These are phyloP conservation scores for Trichosporon inkin DNA, from an alignment of 1,284 basidiomycete genomes.

Conservation along the genomic window DNA sequence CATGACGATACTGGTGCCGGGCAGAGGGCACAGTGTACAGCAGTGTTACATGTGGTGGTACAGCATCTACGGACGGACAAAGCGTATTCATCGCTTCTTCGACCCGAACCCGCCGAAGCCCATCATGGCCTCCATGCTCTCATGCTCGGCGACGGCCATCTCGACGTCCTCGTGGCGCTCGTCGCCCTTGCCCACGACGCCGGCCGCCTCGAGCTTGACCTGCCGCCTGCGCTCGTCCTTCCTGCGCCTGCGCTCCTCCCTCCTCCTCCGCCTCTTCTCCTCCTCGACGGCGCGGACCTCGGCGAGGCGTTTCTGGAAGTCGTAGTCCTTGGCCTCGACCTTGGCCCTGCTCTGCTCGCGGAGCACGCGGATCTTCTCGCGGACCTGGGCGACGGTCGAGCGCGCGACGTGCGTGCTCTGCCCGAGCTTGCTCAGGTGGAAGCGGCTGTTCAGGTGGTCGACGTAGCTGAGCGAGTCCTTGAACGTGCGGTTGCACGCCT, in stretches of 20 bases:
- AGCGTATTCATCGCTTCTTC: constrained; percentile 12
- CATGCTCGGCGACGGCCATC: constrained; percentile 28
- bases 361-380: constrained; percentile 78
- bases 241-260: constrained; percentile 35
- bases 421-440: constrained; percentile 77
- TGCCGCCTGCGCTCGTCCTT: constrained; percentile 18
- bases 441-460: constrained; percentile 92
- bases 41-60: neutral
- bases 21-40: neutral
- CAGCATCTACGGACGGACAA: neutral
- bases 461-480: constrained; percentile 91
- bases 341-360: constrained; percentile 77
- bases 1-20: neutral
- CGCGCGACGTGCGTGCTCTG: constrained; percentile 88
- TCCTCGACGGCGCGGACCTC: constrained; percentile 66
- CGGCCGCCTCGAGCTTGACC: constrained; percentile 19
- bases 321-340: constrained; percentile 76
- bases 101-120: constrained; percentile 84
- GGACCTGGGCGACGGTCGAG: constrained; percentile 87
- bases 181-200: constrained; percentile 16
- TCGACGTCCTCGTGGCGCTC: constrained; percentile 17
- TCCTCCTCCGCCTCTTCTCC: constrained; percentile 39
- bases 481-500: constrained; percentile 80
- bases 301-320: constrained; percentile 83
- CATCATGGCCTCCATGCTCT: constrained; percentile 78